phyloP scores from a whole-genome alignment of 164 flowering plant species.

The Litsea cubeba region DNA sequence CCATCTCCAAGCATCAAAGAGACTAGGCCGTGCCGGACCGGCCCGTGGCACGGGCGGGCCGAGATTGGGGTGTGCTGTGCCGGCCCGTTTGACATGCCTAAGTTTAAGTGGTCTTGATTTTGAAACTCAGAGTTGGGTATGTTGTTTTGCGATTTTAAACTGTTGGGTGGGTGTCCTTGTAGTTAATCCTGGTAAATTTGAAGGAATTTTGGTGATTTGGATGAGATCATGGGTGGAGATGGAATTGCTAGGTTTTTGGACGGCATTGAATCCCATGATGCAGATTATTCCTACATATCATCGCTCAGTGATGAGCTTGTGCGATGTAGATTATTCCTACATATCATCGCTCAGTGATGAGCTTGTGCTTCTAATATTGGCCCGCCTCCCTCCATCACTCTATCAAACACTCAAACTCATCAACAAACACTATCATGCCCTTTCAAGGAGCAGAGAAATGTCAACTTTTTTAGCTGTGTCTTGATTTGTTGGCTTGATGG shows the following conservation, averaged over 20 bases:
- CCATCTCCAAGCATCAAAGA: too few species aligned
- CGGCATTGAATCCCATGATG: conserved; percentile 62
- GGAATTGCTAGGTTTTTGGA: conserved; percentile 17
- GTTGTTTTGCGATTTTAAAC: background rate
- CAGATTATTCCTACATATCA: conserved; percentile 59
- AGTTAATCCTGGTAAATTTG: background rate
- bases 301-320: conserved; percentile 52
- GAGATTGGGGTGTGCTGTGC: too few species aligned
- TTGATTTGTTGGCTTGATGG: too few species aligned
- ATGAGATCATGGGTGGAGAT: background rate
- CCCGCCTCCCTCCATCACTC: conserved; percentile 55
- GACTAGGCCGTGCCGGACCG: too few species aligned
- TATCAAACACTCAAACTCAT: conserved; percentile 43
- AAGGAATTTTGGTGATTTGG: background rate
- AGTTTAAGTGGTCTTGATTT: background rate
- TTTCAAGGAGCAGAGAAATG: conserved; percentile 48
- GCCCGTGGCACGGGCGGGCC: too few species aligned
- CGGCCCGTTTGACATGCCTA: too few species aligned
- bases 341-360: conserved; percentile 56
- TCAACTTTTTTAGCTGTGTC: background rate
- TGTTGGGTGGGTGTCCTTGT: background rate
- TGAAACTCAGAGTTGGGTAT: background rate
- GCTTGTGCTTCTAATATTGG: conserved; percentile 51
- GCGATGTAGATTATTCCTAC: too few species aligned
- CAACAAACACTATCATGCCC: conserved; percentile 37